Conservation (phyloP, 768 basidiomycete genomes). For the Lactifluus pinguis region DNA sequence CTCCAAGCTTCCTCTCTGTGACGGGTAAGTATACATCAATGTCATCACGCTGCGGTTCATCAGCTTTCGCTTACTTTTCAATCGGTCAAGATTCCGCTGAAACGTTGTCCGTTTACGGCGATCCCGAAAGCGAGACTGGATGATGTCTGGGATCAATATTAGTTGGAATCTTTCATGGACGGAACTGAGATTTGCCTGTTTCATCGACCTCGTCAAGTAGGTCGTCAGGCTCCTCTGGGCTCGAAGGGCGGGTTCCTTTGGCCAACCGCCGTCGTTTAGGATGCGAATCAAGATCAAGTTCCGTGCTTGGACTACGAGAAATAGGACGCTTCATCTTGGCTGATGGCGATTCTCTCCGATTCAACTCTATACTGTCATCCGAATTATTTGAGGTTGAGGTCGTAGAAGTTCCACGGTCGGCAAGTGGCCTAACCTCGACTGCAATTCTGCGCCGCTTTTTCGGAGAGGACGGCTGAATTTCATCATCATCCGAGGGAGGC, state of each 20-base stretch:
- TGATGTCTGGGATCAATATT: conserved; percentile 38
- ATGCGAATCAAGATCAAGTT: conserved; percentile 30
- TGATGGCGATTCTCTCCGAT: neutral
- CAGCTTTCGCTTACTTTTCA: conserved; percentile 47
- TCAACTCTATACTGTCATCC: neutral
- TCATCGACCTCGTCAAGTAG: conserved; percentile 45
- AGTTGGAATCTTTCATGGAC: neutral
- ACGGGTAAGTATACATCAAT: neutral
- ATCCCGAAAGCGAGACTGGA: conserved; percentile 52
- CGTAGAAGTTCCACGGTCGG: neutral
- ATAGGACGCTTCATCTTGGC: neutral
- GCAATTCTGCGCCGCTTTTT: conserved; percentile 18
- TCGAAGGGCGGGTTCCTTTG: conserved; percentile 35
- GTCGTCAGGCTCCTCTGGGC: conserved; percentile 34
- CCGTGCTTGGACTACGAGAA: conserved; percentile 27
- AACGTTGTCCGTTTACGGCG: conserved; percentile 52
- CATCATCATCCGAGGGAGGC: conserved; percentile 20
- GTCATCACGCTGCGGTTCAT: neutral
- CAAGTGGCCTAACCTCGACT: neutral
- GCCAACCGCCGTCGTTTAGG: conserved; percentile 34
- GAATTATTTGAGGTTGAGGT: neutral
- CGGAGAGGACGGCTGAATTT: conserved; percentile 22
- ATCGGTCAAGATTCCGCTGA: conserved; percentile 53
- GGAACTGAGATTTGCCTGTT: conserved; percentile 37
- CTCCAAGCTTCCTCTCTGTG: conserved; percentile 6